A percentile compares a stretch with the other conserved stretches of the same genome.
Conservation (phyloP, 169 alveolate genomes). For the Theileria annulata region DNA sequence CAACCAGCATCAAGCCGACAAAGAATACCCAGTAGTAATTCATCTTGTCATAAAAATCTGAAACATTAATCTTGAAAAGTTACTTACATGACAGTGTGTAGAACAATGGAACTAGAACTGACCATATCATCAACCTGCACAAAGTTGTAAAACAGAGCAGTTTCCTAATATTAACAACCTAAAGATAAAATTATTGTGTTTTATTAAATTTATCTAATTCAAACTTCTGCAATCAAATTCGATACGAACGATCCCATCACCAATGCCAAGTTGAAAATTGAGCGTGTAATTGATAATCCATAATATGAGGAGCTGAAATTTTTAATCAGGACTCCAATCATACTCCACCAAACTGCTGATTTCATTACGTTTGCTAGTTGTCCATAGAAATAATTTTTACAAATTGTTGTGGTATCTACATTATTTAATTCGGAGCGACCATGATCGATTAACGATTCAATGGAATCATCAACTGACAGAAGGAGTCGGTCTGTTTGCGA, state of each 20-base stretch:
- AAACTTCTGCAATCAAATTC: constrained; percentile 68
- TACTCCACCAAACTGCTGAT: constrained; percentile 77
- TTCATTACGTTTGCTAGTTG: constrained; percentile 74
- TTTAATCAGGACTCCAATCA: constrained; percentile 55
- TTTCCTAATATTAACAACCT: constrained; percentile 37
- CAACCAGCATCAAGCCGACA: constrained; percentile 29
- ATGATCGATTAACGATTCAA: not conserved
- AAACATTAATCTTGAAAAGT: not conserved
- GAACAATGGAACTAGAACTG: constrained; percentile 29
- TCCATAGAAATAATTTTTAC: constrained; percentile 65
- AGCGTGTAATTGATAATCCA: constrained; percentile 55
- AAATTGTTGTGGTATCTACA: constrained; percentile 17
- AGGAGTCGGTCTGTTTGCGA: not conserved
- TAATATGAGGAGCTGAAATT: constrained; percentile 19
- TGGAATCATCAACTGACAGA: not conserved
- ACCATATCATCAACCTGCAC: constrained; percentile 36
- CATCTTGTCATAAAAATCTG: constrained; percentile 16
- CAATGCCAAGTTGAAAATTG: constrained; percentile 63
- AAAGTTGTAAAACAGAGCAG: constrained; percentile 38
- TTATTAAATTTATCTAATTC: not conserved
- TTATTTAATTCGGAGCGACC: not conserved
- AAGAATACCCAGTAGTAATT: constrained; percentile 3
- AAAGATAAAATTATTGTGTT: not conserved
- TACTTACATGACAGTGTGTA: constrained; percentile 32
- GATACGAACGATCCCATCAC: constrained; percentile 68